These are phyloP conservation scores for Magnusiomyces sp. DNA, from an alignment of 1,139 yeast species.

Conservation along the genomic window DNA sequence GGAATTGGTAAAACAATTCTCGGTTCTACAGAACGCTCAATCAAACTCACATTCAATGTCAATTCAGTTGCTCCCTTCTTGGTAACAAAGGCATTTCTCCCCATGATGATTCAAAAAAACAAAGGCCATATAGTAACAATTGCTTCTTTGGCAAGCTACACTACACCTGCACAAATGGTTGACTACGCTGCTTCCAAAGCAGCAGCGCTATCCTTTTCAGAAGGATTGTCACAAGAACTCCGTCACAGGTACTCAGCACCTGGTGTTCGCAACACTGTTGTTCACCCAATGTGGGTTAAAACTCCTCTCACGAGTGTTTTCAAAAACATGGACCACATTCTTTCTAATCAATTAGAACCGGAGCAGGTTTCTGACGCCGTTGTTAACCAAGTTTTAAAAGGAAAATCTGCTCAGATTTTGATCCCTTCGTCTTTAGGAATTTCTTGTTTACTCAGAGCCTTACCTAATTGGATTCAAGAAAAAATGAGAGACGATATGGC, in stretches of 20 bases:
- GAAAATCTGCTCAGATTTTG: slow-evolving; percentile 14
- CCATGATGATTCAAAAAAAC: slow-evolving; percentile 45
- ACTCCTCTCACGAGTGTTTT: slow-evolving; percentile 16
- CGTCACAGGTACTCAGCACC: slow-evolving; percentile 29
- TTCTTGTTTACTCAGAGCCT: slow-evolving; percentile 8
- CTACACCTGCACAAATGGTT: slow-evolving; percentile 59
- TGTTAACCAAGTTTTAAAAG: slow-evolving; percentile 11
- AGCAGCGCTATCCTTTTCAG: slow-evolving; percentile 64
- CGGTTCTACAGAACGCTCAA: slow-evolving; percentile 44
- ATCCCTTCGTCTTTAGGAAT: slow-evolving; percentile 12
- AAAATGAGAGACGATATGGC: slow-evolving; percentile 7
- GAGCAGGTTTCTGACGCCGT: slow-evolving; percentile 14
- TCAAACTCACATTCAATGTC: slow-evolving; percentile 48
- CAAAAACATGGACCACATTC: slow-evolving; percentile 10
- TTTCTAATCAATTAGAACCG: slow-evolving; percentile 14
- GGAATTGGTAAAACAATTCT: slow-evolving; percentile 48
- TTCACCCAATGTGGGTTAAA: slow-evolving; percentile 18
- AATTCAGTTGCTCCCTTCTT: slow-evolving; percentile 57
- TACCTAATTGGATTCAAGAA: slow-evolving; percentile 18
- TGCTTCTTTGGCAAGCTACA: slow-evolving; percentile 63
- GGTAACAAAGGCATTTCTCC: slow-evolving; percentile 55
- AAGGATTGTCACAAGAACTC: slow-evolving; percentile 54
- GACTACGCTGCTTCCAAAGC: slow-evolving; percentile 74
- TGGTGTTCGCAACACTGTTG: slow-evolving; percentile 14
- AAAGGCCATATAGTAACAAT: slow-evolving; percentile 66